These are phyloP conservation scores for Trebouxia sp. DNA, from an alignment of 139 green algal species.

Conservation along the genomic window DNA sequence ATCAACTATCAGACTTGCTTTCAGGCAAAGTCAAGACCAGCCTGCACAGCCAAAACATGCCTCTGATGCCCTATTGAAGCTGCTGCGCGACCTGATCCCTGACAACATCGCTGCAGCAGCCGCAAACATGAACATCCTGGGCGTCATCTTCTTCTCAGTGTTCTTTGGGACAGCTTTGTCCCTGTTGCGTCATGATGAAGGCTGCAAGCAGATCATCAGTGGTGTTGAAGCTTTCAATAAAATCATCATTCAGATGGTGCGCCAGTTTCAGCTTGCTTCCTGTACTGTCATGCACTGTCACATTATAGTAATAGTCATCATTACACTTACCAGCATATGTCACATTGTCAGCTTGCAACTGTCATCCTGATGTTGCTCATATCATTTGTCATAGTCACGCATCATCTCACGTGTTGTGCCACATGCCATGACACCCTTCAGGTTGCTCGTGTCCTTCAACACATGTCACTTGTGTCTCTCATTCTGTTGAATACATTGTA, in stretches of 20 bases:
- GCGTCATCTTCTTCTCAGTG: conserved; percentile 52
- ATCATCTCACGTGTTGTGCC: no score
- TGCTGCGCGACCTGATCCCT: conserved; percentile 42
- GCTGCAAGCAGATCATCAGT: conserved; percentile 25
- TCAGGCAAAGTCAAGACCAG: neutral
- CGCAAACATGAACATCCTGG: conserved; percentile 58
- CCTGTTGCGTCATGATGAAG: conserved; percentile 25
- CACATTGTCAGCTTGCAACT: no score
- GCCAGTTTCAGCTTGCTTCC: no score
- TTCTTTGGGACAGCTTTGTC: conserved; percentile 41
- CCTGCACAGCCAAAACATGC: neutral
- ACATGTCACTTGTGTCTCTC: no score
- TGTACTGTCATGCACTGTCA: no score
- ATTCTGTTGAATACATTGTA: no score
- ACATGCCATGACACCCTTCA: no score
- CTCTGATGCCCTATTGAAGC: conserved; percentile 41
- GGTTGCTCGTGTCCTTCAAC: no score
- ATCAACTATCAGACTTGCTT: neutral
- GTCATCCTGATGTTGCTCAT: no score
- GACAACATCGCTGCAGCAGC: conserved; percentile 53
- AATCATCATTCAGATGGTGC: neutral
- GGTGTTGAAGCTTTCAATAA: conserved; percentile 28
- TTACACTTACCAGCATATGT: no score
- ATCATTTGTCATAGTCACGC: no score
- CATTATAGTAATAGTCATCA: no score